Evolutionary conservation across 306 rosid genomes (phyloP).

Genomic region (Acacia melanoxylon): DNA sequence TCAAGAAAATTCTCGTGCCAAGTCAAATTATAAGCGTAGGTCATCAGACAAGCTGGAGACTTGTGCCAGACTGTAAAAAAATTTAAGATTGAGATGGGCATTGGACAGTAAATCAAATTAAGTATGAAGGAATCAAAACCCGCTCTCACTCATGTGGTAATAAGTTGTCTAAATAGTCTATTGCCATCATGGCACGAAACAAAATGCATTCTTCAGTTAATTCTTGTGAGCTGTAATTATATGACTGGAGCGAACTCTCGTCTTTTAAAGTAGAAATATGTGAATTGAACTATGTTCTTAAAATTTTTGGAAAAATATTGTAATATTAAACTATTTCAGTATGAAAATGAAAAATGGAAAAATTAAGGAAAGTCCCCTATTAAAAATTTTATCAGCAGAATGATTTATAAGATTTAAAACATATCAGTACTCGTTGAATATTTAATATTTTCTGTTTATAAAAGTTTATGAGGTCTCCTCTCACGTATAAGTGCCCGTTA

Average conservation of each 20-base stretch:
- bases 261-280: neutral
- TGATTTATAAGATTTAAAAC: too few species aligned
- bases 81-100: neutral
- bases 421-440: too few species aligned
- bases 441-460: too few species aligned
- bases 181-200: neutral
- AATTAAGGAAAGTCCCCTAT: too few species aligned
- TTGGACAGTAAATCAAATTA: neutral
- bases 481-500: too few species aligned
- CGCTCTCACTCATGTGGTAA: neutral
- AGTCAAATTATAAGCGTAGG: neutral
- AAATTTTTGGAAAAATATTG: neutral
- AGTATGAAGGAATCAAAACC: neutral
- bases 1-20: neutral
- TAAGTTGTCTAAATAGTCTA: neutral
- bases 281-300: neutral
- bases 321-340: neutral
- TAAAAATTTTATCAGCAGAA: too few species aligned
- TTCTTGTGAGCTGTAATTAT: neutral
- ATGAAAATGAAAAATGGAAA: neutral
- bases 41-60: neutral
- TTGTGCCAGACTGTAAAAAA: too few species aligned
- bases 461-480: too few species aligned
- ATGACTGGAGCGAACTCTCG: neutral
- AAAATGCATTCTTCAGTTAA: neutral